Evolutionary conservation across 352 stramenopile species (phyloP).

Genomic region (Aphanomyces invadans): DNA sequence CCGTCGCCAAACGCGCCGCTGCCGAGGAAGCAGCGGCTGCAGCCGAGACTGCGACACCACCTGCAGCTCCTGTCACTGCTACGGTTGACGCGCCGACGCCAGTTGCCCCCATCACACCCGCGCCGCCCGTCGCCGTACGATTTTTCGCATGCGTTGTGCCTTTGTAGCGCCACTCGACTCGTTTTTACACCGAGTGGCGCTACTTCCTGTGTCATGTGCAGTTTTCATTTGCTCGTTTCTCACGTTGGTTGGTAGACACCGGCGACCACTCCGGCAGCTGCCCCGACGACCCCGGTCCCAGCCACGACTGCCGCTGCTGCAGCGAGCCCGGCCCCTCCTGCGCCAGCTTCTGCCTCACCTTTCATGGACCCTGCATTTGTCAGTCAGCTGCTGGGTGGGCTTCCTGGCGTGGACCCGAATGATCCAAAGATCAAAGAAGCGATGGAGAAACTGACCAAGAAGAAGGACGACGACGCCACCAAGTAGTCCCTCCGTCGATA

Average conservation of each 20-base stretch:
- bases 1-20: constrained; percentile 84
- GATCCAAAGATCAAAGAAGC: constrained; percentile 88
- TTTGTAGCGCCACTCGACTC: no score
- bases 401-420: constrained; percentile 87
- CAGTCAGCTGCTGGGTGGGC: constrained; percentile 78
- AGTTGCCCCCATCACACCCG: neutral
- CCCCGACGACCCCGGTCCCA: constrained; percentile 27
- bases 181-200: no score
- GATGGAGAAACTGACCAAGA: constrained; percentile 82
- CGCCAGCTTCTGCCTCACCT: constrained; percentile 68
- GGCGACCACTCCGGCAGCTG: neutral
- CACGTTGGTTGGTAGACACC: no score
- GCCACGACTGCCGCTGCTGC: constrained; percentile 38
- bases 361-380: constrained; percentile 89
- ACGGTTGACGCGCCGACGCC: neutral
- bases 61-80: constrained; percentile 24
- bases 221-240: neutral
- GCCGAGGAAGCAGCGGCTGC: constrained; percentile 32
- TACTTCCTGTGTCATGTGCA: no score
- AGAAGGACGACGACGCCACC: constrained; percentile 66
- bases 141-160: no score
- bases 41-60: constrained; percentile 26
- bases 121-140: neutral
- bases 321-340: constrained; percentile 40
- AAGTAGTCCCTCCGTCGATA: constrained; percentile 27